Conservation (phyloP, 257 asterid species). For the Cinchona pubescens region DNA sequence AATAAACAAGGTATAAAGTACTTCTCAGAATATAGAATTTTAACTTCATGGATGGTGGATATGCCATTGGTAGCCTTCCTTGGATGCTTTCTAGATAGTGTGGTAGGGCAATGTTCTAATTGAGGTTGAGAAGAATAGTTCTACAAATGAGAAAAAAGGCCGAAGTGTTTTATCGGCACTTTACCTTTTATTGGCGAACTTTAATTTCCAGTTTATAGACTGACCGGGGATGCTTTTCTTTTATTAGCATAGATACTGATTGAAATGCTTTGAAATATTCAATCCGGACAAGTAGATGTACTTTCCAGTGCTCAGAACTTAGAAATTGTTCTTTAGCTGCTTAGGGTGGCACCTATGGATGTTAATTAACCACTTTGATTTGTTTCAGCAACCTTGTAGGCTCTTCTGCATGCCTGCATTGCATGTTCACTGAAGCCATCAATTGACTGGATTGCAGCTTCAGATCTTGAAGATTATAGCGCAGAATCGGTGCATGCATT, state of each 20-base stretch:
- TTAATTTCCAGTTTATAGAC: background rate
- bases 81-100: background rate
- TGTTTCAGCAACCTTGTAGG: constrained; percentile 51
- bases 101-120: background rate
- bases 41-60: background rate
- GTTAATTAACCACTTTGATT: constrained; percentile 12
- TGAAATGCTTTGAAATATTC: background rate
- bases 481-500: constrained; percentile 57
- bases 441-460: constrained; percentile 98
- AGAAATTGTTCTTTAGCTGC: background rate
- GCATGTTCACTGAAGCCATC: constrained; percentile 76
- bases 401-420: constrained; percentile 93
- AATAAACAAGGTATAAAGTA: background rate
- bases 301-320: background rate
- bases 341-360: background rate
- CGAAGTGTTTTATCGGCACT: background rate
- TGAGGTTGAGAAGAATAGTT: background rate
- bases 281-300: background rate
- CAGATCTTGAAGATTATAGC: constrained; percentile 93
- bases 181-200: background rate
- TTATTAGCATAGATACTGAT: background rate
- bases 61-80: background rate
- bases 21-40: background rate
- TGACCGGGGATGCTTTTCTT: background rate
- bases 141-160: background rate